Percentiles rank a stretch among this genome's conserved stretches.
Evolutionary conservation across 148 eudicot genomes (phyloP).

Genomic region (Vaccinium corymbosum): DNA sequence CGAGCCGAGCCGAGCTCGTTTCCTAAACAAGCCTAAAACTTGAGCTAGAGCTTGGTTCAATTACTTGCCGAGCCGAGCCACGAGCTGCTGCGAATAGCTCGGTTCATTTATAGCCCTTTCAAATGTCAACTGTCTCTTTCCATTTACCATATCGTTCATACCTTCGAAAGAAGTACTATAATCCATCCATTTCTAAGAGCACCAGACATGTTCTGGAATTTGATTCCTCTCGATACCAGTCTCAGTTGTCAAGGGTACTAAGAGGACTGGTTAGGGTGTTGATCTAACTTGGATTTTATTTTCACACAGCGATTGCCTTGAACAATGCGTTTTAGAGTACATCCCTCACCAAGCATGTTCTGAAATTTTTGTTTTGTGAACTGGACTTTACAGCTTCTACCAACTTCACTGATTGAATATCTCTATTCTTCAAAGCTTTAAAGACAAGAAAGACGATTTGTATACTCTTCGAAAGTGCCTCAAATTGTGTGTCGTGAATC

Average conservation of each 20-base stretch:
- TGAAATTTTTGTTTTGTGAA: neutral
- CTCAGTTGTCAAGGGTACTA: neutral
- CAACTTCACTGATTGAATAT: neutral
- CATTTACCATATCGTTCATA: neutral
- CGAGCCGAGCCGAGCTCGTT: too few species aligned
- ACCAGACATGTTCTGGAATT: neutral
- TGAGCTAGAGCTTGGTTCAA: too few species aligned
- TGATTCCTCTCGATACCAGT: neutral
- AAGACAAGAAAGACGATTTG: too few species aligned
- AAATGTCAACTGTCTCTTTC: neutral
- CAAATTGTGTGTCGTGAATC: neutral
- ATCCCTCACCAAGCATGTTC: neutral
- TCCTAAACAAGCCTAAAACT: too few species aligned
- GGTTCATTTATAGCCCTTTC: too few species aligned
- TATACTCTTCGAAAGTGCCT: too few species aligned
- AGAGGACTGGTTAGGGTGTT: neutral
- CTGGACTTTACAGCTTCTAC: neutral
- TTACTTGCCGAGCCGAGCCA: too few species aligned
- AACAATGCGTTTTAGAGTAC: neutral
- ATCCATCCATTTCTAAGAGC: neutral
- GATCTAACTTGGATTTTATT: constrained; percentile 1
- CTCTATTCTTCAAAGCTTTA: neutral
- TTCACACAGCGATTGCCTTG: neutral
- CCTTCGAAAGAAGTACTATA: neutral
- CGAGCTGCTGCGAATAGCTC: too few species aligned